phyloP scores from a whole-genome alignment of 306 rosid genomes.

The Quercus dentata region DNA sequence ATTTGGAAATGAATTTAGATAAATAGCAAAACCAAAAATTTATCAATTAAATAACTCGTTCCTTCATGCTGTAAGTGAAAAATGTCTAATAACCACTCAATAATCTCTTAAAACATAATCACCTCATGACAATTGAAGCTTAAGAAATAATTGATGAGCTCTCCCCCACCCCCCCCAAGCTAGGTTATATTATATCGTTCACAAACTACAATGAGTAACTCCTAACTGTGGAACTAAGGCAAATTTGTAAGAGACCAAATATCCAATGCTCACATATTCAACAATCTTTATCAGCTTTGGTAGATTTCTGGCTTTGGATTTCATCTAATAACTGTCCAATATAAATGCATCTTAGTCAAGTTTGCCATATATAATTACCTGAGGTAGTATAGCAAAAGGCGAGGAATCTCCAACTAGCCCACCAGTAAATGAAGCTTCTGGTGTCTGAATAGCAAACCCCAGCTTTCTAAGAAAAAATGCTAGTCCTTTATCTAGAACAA shows the following conservation, averaged over 20 bases:
- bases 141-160: not conserved
- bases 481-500: slow-evolving; percentile 76
- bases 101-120: not conserved
- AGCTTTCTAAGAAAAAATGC: slow-evolving; percentile 62
- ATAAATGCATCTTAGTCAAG: not conserved
- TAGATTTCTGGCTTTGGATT: not conserved
- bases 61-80: not conserved
- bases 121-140: not conserved
- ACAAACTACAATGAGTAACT: not conserved
- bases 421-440: slow-evolving; percentile 78
- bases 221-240: not conserved
- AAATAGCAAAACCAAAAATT: not conserved
- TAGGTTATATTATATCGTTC: not conserved
- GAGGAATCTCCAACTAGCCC: slow-evolving; percentile 89
- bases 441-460: slow-evolving; percentile 53
- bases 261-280: not conserved
- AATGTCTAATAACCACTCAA: not conserved
- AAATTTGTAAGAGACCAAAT: not conserved
- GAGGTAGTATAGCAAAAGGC: slow-evolving; percentile 74
- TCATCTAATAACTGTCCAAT: not conserved
- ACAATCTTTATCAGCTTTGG: not conserved
- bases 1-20: not conserved
- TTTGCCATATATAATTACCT: slow-evolving; percentile 36
- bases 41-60: not conserved
- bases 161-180: too few relatives aligned